These are phyloP conservation scores for Aegilops tauschii DNA, from an alignment of 176 grass and related monocot species.

Conservation along the genomic window DNA sequence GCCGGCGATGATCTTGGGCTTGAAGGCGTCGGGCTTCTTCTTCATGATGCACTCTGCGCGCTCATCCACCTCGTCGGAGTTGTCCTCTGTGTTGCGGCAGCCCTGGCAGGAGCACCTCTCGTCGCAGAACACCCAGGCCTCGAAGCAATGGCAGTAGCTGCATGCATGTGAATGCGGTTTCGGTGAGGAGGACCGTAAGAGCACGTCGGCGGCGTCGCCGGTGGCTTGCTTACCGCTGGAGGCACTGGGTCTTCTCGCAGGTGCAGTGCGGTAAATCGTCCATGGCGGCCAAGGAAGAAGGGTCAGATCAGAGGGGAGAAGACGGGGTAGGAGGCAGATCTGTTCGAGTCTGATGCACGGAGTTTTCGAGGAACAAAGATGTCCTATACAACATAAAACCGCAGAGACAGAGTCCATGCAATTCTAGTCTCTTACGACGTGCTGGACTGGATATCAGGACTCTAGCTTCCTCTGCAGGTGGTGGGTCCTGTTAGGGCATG, in stretches of 20 bases:
- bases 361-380: not conserved
- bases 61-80: slow-evolving; percentile 16
- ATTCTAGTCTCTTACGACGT: no score
- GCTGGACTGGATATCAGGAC: no score
- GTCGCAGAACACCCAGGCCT: not conserved
- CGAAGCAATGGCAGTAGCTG: slow-evolving; percentile 30
- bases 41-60: not conserved
- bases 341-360: not conserved
- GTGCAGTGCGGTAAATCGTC: not conserved
- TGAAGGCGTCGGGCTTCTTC: not conserved
- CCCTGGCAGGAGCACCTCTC: not conserved
- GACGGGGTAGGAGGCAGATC: not conserved
- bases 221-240: not conserved
- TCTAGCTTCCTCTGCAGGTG: no score
- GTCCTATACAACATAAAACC: not conserved
- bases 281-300: not conserved
- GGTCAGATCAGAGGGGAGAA: not conserved
- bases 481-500: no score
- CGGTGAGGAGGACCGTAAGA: not conserved
- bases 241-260: slow-evolving; percentile 7
- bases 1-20: not conserved
- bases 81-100: not conserved
- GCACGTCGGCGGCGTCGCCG: not conserved
- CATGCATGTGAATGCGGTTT: not conserved
- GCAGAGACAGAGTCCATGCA: no score